Evolutionary conservation across 2,329 filamentous ascomycete genomes (phyloP).

Genomic region (Magnaporthiopsis incrustans): DNA sequence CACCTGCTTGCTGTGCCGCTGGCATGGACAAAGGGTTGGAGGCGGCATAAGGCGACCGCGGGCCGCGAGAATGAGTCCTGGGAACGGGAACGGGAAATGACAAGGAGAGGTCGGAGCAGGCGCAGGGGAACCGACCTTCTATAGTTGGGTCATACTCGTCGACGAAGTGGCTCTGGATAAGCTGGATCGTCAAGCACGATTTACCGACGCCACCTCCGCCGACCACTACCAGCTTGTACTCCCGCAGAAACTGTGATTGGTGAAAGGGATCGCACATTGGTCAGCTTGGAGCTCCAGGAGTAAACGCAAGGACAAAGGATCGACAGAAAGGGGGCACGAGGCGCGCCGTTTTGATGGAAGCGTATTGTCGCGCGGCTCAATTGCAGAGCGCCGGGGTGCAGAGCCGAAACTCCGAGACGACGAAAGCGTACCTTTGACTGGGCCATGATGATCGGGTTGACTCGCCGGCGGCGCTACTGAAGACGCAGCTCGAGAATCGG

Average conservation of each 20-base stretch:
- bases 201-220: constrained; percentile 98
- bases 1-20: neutral
- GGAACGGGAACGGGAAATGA: neutral
- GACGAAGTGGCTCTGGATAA: constrained; percentile 93
- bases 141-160: constrained; percentile 99
- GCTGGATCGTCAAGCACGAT: constrained; percentile 97
- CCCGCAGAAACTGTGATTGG: constrained; percentile 62
- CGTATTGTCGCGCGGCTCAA: neutral
- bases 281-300: neutral
- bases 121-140: constrained; percentile 61
- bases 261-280: neutral
- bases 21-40: no score
- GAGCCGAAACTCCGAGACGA: neutral
- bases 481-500: neutral
- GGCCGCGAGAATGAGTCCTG: neutral
- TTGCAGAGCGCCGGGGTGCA: neutral
- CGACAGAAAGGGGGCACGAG: neutral
- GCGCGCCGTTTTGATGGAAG: neutral
- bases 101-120: neutral
- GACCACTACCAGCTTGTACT: constrained; percentile 95
- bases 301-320: constrained; percentile 13
- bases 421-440: constrained; percentile 6
- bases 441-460: constrained; percentile 3
- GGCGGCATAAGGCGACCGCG: neutral
- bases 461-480: neutral